Evolutionary conservation across 495 filamentous ascomycete genomes (phyloP).

Genomic region (Podospora anserina): DNA sequence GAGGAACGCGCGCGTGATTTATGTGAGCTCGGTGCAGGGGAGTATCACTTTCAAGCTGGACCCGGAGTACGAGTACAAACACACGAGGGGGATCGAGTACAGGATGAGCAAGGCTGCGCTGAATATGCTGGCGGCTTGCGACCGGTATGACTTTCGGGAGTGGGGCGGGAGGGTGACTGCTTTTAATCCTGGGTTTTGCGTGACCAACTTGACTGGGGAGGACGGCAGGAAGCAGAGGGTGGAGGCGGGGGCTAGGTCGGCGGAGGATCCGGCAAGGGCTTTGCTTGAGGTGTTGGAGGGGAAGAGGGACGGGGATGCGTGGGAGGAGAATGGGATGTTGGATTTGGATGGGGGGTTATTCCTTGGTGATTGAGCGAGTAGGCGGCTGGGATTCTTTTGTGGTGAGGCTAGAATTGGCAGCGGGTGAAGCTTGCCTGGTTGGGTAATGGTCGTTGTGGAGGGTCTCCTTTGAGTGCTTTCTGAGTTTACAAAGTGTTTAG

Average conservation of each 20-base stretch:
- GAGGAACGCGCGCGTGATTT: conserved; percentile 45
- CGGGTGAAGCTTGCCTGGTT: no score
- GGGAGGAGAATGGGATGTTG: conserved; percentile 40
- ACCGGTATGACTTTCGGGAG: conserved; percentile 44
- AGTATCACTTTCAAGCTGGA: conserved; percentile 27
- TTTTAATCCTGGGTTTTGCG: conserved; percentile 52
- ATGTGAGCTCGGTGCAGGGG: conserved; percentile 39
- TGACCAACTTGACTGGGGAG: conserved; percentile 46
- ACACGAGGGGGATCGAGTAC: conserved; percentile 39
- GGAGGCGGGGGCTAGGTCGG: conserved; percentile 34
- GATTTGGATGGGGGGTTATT: conserved; percentile 33
- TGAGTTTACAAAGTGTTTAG: no score
- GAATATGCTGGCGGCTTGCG: conserved; percentile 61
- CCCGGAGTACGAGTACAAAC: conserved; percentile 25
- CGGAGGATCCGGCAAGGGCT: conserved; percentile 36
- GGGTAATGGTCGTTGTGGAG: no score
- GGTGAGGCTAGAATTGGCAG: background rate
- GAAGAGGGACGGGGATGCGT: conserved; percentile 34
- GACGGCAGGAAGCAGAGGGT: conserved; percentile 30
- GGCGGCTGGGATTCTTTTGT: background rate
- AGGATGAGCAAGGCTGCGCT: conserved; percentile 56
- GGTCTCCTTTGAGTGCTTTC: no score
- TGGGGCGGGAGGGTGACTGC: conserved; percentile 55
- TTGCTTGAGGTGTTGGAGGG: conserved; percentile 43
- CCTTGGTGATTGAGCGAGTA: conserved; percentile 32